Evolutionary conservation across 2,329 filamentous ascomycete genomes (phyloP).

Genomic region (Tolypocladium amazonense): DNA sequence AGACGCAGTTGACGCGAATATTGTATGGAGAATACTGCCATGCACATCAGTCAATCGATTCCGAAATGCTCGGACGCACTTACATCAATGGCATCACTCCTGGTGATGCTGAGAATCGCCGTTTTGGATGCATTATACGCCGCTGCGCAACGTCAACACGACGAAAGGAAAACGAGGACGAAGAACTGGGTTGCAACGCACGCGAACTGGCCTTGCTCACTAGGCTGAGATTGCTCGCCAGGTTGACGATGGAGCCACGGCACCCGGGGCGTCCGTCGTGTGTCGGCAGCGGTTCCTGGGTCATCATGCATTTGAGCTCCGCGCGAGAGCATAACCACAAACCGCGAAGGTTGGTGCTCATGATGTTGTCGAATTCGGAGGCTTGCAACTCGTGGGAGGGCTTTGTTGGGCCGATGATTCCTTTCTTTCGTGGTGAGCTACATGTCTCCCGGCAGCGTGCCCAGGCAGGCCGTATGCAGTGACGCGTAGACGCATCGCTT

Average conservation of each 20-base stretch:
- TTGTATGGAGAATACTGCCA: conserved; percentile 30
- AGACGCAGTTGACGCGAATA: conserved; percentile 35
- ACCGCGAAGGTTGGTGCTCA: conserved; percentile 31
- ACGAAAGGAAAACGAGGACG: too few relatives aligned
- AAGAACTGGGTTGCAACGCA: conserved; percentile 11
- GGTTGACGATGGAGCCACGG: conserved; percentile 33
- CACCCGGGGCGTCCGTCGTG: conserved; percentile 27
- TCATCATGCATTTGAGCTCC: conserved; percentile 30
- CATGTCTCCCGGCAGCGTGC: background rate
- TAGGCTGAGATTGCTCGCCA: conserved; percentile 31
- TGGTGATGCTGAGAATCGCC: conserved; percentile 30
- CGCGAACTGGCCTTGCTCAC: conserved; percentile 29
- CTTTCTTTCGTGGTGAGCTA: conserved; percentile 3
- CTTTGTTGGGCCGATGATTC: conserved; percentile 26
- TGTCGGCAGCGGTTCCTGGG: conserved; percentile 28
- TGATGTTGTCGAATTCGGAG: conserved; percentile 31
- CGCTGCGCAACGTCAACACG: conserved; percentile 13
- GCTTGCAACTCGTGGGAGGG: conserved; percentile 21
- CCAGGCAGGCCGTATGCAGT: background rate
- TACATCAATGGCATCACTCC: conserved; percentile 31
- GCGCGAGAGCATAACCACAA: conserved; percentile 32
- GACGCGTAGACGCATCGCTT: background rate
- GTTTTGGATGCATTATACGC: conserved; percentile 35
- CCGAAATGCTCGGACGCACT: conserved; percentile 13
- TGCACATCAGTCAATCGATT: background rate